Base-by-base conservation (phyloP, 2,329 filamentous ascomycete species). In the Sordariomycetes sp. region DNA sequence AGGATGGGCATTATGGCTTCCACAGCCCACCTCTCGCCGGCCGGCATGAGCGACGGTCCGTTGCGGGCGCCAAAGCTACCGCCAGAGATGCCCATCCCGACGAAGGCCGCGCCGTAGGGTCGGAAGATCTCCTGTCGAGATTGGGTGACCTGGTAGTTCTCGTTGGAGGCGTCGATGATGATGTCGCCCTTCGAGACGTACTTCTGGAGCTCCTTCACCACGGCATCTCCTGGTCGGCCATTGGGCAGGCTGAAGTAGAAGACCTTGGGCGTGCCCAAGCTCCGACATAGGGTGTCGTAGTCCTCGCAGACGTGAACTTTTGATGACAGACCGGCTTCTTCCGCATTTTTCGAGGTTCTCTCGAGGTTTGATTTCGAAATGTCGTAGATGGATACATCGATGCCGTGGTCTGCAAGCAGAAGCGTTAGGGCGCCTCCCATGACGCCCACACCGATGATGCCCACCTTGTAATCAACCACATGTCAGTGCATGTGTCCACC, bases 91-190 rank as follows among this genome's bases (percentile, higher is more conserved):
- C 80, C 80, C 49, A 74, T 73, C 3, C 79, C 79, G 35, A 84
- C 67, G 51, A 79, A 84, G 25, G 65, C 62, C n/a, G 84, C 66
- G 0, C 75, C 76, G 17, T 70, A 64, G 1, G 63, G 57, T 3
- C 65, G 60, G 27, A 75, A 67, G 36, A 73, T 69, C 20, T 61
- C 61, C 46, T 83, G 79, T 25, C 78, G 59, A 9, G 74, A 53
- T 48, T 85, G 73, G 0, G 79, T 84, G 30, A 72, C 74, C 23
- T 66, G 56, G 54, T 75, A 83, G 48, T 80, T 64, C 53, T 85
- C 79, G 45, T 84, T 85, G 1, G 73, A 75, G 8, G 73, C 75
- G 47, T 84, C 79, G 21, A 85, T 64, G 35, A 85, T 74, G 33
- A 84, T 73, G 48, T 85, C 79, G 11, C 72, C 73, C 29, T 61